These are phyloP conservation scores for peach (Prunus persica) DNA, from an alignment of 306 rosid genomes.

Conservation along the genomic window DNA sequence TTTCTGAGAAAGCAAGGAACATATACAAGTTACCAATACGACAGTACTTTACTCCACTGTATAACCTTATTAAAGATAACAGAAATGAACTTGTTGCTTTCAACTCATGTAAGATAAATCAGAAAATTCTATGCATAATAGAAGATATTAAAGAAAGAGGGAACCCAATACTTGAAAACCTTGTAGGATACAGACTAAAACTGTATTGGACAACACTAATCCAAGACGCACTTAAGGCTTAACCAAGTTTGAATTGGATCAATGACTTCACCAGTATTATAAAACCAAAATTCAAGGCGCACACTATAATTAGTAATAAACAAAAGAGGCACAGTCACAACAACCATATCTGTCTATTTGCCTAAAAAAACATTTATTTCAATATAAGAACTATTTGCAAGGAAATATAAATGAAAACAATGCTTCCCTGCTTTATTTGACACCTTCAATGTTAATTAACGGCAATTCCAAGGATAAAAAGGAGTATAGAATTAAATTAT, in stretches of 20 bases:
- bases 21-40: neutral
- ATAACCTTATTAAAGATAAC: neutral
- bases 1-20: constrained; percentile 4
- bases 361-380: neutral
- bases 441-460: too few species aligned
- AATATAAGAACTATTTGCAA: too few species aligned
- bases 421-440: too few species aligned
- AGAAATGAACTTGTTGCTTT: neutral
- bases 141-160: neutral
- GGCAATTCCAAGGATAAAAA: neutral
- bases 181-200: neutral
- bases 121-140: neutral
- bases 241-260: neutral
- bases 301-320: neutral
- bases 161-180: neutral
- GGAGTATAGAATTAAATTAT: neutral
- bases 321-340: constrained; percentile 1
- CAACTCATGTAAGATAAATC: neutral
- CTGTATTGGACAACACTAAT: neutral
- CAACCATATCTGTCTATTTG: neutral
- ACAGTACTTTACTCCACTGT: neutral
- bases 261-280: neutral
- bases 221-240: neutral
- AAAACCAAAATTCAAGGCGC: neutral
- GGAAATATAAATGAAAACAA: too few species aligned